phyloP scores from a whole-genome alignment of 805 yeast species.

The Metschnikowia cubensis region DNA sequence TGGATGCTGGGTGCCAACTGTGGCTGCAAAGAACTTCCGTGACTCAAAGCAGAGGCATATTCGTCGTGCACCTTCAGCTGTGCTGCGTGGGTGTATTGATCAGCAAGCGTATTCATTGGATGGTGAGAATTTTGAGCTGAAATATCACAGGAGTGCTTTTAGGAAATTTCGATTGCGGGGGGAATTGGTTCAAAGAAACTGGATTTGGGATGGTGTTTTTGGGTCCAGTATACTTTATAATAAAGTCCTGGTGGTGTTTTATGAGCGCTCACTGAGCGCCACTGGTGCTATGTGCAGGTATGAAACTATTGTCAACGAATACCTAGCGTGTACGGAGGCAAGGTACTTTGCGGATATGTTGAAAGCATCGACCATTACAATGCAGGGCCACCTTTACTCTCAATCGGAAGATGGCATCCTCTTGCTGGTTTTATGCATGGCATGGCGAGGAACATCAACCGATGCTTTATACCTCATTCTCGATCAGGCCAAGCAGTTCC shows the following conservation, averaged over 20 bases:
- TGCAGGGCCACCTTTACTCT: too few species aligned
- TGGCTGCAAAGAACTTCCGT: slow-evolving; percentile 19
- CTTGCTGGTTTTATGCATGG: too few species aligned
- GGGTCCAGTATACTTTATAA: not conserved
- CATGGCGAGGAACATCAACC: too few species aligned
- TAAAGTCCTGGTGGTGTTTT: not conserved
- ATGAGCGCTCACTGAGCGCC: slow-evolving; percentile 2
- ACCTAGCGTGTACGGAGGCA: too few species aligned
- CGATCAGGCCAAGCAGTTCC: too few species aligned
- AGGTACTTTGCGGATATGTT: too few species aligned
- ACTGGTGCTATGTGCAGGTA: slow-evolving; percentile 10
- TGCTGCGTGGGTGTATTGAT: slow-evolving; percentile 32
- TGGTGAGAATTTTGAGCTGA: not conserved
- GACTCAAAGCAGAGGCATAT: slow-evolving; percentile 24
- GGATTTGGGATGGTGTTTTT: not conserved
- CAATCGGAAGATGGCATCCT: too few species aligned
- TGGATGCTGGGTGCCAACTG: slow-evolving; percentile 58
- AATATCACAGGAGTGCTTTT: not conserved
- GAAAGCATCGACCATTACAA: too few species aligned
- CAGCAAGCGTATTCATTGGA: slow-evolving; percentile 38
- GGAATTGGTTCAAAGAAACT: not conserved
- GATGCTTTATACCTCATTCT: too few species aligned
- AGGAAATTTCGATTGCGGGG: not conserved
- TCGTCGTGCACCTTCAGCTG: slow-evolving; percentile 26
- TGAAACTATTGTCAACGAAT: too few species aligned